Evolutionary conservation across 2,329 filamentous ascomycete genomes (phyloP).

Genomic region (Ceratocystis smalleyi): DNA sequence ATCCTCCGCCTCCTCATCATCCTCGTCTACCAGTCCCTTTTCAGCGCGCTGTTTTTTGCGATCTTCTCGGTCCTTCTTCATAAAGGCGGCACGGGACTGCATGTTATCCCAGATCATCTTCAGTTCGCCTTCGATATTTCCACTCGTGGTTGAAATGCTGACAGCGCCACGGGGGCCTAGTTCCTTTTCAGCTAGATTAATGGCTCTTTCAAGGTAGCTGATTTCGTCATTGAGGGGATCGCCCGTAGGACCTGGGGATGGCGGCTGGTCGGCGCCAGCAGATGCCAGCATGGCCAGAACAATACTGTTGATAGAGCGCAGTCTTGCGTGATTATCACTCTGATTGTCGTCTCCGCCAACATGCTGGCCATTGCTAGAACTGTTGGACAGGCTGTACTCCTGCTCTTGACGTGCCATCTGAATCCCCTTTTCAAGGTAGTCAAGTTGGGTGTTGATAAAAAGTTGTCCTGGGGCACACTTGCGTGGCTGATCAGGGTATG

Average conservation of each 20-base stretch:
- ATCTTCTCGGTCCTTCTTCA: slow-evolving; percentile 38
- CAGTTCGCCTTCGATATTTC: slow-evolving; percentile 42
- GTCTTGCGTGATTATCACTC: slow-evolving; percentile 35
- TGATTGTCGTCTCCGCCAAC: slow-evolving; percentile 13
- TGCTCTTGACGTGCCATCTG: slow-evolving; percentile 44
- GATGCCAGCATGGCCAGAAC: slow-evolving; percentile 42
- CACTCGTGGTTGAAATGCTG: slow-evolving; percentile 26
- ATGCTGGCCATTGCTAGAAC: neutral
- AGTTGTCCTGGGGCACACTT: slow-evolving; percentile 27
- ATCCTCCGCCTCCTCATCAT: slow-evolving; percentile 46
- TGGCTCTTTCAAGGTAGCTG: slow-evolving; percentile 46
- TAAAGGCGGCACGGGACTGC: slow-evolving; percentile 35
- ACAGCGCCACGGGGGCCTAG: slow-evolving; percentile 13
- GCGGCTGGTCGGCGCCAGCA: slow-evolving; percentile 34
- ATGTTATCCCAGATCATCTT: slow-evolving; percentile 43
- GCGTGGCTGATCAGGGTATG: slow-evolving; percentile 25
- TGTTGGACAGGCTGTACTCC: slow-evolving; percentile 24
- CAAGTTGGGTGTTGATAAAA: slow-evolving; percentile 42
- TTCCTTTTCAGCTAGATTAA: slow-evolving; percentile 13
- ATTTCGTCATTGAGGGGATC: slow-evolving; percentile 51
- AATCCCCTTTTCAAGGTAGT: slow-evolving; percentile 55
- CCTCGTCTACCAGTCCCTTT: slow-evolving; percentile 42
- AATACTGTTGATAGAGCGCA: slow-evolving; percentile 48
- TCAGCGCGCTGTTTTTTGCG: slow-evolving; percentile 37
- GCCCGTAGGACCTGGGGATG: slow-evolving; percentile 42